Base-by-base conservation (phyloP, 2,329 filamentous ascomycete genomes). In the Blumeria graminis region DNA sequence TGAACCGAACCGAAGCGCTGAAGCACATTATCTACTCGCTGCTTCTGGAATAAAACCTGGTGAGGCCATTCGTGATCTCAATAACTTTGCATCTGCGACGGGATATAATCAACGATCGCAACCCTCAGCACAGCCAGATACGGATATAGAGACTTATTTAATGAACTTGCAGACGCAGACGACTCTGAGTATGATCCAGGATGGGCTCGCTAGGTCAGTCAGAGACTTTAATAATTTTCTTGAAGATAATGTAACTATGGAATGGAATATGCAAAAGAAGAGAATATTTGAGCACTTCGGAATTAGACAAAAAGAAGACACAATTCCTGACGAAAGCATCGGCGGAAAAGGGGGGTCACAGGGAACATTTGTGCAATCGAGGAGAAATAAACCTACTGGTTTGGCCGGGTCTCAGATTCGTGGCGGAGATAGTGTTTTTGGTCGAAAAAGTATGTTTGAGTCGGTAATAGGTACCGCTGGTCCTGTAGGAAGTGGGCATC, bases 281-380 rank as follows among this genome's bases (percentile, higher is more conserved):
- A 82, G 82, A 61, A 94, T 98, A 61, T 96, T 95, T 69, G 82
- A 94, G 65, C 92, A 98, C 69, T 96, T 98, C 68, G 92, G 92
- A 13, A 83, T 98, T 66, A 82, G 80, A 65, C 71, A 76, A 6
- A 72, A 72, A 28, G 76, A 80, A 52, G 60, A 65, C 35, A 65
- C 69, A 4, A 61, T 65, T 22, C 64, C 71, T 46, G 68, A 68
- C 55, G 70, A 71, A 61, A 28, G 34, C n/a, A 67, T 68, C 55
- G 70, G 71, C 61, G 22, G 51, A 13, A 38, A 16, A 11, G 22
- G 11, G 34, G 73, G 77, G 58, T 67, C 72, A 3, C 71, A 75
- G 57, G 76, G 72, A 18, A 77, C 74, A 2, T 82, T 82, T 62
- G 79, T 79, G 10, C 73, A 76, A 51, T 80, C 78, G 6, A 71